A percentile compares a stretch with the other conserved stretches of the same genome.
Conservation (phyloP, 805 yeast species). For the Hagleromyces aurorensis region DNA sequence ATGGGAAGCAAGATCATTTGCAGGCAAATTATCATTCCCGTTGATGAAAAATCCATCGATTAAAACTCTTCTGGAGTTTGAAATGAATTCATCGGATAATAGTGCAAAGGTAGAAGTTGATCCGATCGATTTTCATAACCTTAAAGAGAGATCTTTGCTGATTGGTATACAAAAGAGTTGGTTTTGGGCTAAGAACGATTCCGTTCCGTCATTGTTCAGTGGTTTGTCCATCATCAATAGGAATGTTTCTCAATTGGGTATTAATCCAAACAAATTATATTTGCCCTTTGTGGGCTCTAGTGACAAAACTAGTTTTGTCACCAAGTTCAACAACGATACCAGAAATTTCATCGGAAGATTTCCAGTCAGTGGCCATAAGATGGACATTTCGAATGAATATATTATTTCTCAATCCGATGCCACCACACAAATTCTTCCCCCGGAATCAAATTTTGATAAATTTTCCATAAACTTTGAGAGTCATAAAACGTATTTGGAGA, state of each 20-base stretch:
- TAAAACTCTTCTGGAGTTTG: conserved; percentile 34
- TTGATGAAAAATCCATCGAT: conserved; percentile 37
- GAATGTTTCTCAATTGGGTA: conserved; percentile 45
- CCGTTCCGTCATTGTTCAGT: conserved; percentile 28
- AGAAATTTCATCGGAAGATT: conserved; percentile 37
- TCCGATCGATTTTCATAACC: conserved; percentile 7
- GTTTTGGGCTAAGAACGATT: conserved; percentile 9
- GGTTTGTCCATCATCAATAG: conserved; percentile 61
- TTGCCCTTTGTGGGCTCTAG: conserved; percentile 40
- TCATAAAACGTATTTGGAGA: conserved; percentile 36
- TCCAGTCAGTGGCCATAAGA: conserved; percentile 39
- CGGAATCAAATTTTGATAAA: conserved; percentile 28
- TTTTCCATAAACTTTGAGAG: conserved; percentile 20
- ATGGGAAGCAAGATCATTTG: conserved; percentile 42
- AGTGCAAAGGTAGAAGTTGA: conserved; percentile 10
- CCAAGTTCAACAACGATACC: conserved; percentile 36
- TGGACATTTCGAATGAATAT: conserved; percentile 40
- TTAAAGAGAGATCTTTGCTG: conserved; percentile 32
- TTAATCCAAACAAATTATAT: conserved; percentile 29
- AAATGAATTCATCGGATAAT: conserved; percentile 38
- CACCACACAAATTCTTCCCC: conserved; percentile 23
- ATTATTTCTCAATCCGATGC: conserved; percentile 30
- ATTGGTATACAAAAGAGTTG: conserved; percentile 46
- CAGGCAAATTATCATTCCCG: conserved; percentile 40
- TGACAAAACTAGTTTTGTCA: conserved; percentile 44